These are phyloP conservation scores for Quercus robur DNA, from an alignment of 306 rosid genomes.

Conservation along the genomic window DNA sequence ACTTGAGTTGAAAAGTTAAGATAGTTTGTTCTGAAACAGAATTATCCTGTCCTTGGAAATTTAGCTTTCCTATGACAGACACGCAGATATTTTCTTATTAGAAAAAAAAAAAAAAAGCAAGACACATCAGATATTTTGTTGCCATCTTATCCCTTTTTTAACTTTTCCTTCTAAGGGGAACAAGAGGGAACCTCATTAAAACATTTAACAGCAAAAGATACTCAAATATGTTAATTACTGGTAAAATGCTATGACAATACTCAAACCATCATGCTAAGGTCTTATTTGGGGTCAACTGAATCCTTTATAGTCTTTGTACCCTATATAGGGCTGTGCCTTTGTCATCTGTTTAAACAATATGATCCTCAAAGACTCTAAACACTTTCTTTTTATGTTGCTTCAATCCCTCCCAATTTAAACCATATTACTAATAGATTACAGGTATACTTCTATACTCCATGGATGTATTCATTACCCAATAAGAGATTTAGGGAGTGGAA, in stretches of 20 bases:
- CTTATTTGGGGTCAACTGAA: background rate
- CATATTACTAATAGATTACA: background rate
- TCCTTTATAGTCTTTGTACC: background rate
- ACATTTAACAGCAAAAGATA: too few species aligned
- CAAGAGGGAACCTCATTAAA: too few species aligned
- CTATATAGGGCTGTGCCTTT: background rate
- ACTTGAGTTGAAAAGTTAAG: background rate
- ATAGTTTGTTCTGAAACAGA: background rate
- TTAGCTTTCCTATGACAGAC: too few species aligned
- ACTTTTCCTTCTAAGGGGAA: background rate
- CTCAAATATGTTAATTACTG: too few species aligned
- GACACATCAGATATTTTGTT: too few species aligned
- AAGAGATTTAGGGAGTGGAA: too few species aligned
- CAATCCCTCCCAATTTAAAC: background rate
- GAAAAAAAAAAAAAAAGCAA: too few species aligned
- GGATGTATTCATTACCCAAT: background rate
- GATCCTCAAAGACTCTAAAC: background rate
- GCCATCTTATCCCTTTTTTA: too few species aligned
- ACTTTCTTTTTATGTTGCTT: background rate
- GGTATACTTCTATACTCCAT: background rate
- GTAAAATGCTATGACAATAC: background rate
- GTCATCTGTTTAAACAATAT: background rate
- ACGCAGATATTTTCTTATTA: too few species aligned
- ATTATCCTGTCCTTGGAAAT: background rate
- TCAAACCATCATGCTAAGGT: background rate